Evolutionary conservation across 306 rosid genomes (phyloP), one percentile per base, ranked within the genome.

Genomic region (Sicyos baderoa): DNA sequence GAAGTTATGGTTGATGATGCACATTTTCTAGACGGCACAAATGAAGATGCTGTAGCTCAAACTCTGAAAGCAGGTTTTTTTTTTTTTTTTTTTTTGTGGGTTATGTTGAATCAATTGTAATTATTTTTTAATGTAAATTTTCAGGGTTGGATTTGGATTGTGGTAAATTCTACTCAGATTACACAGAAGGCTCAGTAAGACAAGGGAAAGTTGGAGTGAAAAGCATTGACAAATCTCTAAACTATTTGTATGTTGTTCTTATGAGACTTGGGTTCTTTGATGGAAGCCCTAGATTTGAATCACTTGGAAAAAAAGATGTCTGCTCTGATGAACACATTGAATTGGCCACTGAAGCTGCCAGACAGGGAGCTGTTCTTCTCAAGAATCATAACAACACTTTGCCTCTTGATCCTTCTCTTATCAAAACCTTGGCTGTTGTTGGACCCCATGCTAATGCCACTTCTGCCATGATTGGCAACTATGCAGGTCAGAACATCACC

Each of bases 101-200:
- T 48, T 2, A 50, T 50, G 9, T 9, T 29, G 23, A 35, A 35
- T 29, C 44, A 35, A 65, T 11, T 44, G 7, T 13, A 0, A 19
- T 18, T 3, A 15, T 12, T 15, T 32, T 25, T 53, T 9, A 35
- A 59, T 15, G 53, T 76, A 29, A 68, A 47, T 40, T 45, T 78
- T 84, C 84, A 89, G 97, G 97, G 70, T 82, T 90, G 73, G 87
- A 90, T 84, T 67, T 90, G 86, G 85, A 90, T 47, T 88, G 97
- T 73, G 97, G 95, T 0, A 62, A 35, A 68, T 83, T 59, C 61
- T 79, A 86, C 0, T 81, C 82, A 68, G 72, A 76, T 0, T 84
- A 79, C 88, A 86, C 95, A 54, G 85, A 21, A 66, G 79, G 79
- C 44, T 91, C 91, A 23, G 90, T 84, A 6, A 84, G 82, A 19